Evolutionary conservation across 257 asterid species (phyloP).

Genomic region (Solanum appendiculatum): DNA sequence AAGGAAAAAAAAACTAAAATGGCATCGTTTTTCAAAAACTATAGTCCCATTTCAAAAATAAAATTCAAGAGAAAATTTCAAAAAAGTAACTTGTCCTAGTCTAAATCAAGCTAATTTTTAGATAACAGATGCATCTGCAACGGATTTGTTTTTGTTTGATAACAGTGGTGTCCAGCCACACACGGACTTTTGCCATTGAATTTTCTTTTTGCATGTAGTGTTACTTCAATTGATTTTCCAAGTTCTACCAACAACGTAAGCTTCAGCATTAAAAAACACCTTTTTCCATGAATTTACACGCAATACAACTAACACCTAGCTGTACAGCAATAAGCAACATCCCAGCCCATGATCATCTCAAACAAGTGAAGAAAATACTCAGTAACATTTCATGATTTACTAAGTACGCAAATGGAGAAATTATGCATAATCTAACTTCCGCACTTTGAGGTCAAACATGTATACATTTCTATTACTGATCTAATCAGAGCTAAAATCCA

Average conservation of each 20-base stretch:
- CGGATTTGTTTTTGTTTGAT: not conserved
- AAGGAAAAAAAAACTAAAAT: not conserved
- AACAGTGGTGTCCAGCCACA: not conserved
- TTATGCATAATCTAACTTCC: not conserved
- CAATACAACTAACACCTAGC: not conserved
- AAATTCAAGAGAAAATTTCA: not conserved
- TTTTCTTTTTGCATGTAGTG: not conserved
- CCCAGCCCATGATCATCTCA: not conserved
- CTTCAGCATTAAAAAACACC: not conserved
- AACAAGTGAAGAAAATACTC: not conserved
- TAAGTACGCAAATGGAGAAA: not conserved
- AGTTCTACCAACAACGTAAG: not conserved
- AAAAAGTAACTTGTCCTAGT: not conserved
- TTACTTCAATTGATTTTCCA: not conserved
- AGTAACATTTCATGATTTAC: not conserved
- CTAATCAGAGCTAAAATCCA: not conserved
- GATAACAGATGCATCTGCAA: not conserved
- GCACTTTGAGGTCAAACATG: not conserved
- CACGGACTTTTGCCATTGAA: not conserved
- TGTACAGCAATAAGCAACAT: not conserved
- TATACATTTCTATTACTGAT: not conserved
- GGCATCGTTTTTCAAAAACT: not conserved
- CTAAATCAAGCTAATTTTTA: not conserved
- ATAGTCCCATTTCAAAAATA: not conserved
- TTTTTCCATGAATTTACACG: not conserved